A percentile compares a stretch with the other conserved stretches of the same genome.
These are phyloP conservation scores for Teunomyces barrocoloradensis DNA, from an alignment of 805 yeast genomes.

Conservation along the genomic window DNA sequence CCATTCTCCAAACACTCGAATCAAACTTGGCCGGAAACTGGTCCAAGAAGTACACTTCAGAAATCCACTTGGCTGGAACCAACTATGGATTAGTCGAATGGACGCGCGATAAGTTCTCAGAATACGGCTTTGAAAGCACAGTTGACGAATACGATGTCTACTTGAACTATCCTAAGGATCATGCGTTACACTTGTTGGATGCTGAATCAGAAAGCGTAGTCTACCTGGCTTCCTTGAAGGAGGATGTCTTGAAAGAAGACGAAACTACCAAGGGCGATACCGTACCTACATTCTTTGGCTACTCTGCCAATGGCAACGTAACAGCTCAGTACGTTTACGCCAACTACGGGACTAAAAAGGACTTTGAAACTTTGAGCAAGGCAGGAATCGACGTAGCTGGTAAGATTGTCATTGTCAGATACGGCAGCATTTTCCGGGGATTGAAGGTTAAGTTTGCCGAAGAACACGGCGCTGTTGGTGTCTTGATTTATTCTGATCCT, in stretches of 20 bases:
- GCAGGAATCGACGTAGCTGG: conserved; percentile 45
- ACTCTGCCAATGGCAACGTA: conserved; percentile 62
- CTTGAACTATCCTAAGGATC: conserved; percentile 51
- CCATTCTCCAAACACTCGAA: not conserved
- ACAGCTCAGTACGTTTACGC: conserved; percentile 55
- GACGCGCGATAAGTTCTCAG: conserved; percentile 48
- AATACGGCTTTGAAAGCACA: conserved; percentile 44
- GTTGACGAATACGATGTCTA: conserved; percentile 58
- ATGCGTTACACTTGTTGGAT: conserved; percentile 36
- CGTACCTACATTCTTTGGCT: conserved; percentile 57
- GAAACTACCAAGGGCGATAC: conserved; percentile 37
- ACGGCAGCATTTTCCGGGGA: conserved; percentile 52
- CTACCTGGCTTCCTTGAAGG: conserved; percentile 50
- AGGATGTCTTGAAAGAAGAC: conserved; percentile 45
- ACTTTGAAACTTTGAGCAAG: conserved; percentile 43
- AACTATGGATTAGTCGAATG: conserved; percentile 44
- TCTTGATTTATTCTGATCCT: conserved; percentile 55
- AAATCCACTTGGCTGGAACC: conserved; percentile 48
- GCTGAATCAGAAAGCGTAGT: conserved; percentile 28
- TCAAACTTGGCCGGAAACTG: conserved; percentile 41
- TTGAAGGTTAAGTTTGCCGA: conserved; percentile 62
- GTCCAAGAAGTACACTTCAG: conserved; percentile 40
- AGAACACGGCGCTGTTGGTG: conserved; percentile 59
- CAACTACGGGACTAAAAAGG: conserved; percentile 58
- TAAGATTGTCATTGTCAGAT: conserved; percentile 60